phyloP scores from a whole-genome alignment of 2,329 filamentous ascomycete genomes.

The Daldinia sp. region DNA sequence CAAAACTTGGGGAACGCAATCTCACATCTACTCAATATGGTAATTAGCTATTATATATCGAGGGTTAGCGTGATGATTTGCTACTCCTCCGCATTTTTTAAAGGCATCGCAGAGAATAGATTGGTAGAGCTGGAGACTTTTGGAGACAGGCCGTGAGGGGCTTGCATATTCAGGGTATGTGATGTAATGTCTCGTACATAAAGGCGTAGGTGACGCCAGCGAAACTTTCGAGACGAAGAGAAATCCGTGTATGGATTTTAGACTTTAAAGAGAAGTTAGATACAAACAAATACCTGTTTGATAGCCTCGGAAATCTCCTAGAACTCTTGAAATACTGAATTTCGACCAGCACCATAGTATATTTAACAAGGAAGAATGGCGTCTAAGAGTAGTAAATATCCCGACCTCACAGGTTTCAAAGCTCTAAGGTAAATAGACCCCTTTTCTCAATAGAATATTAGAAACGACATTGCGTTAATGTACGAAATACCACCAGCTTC shows the following conservation, averaged over 20 bases:
- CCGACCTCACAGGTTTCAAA: slow-evolving; percentile 49
- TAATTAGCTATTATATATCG: neutral
- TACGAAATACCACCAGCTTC: slow-evolving; percentile 62
- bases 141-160: slow-evolving; percentile 28
- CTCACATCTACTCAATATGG: slow-evolving; percentile 16
- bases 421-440: slow-evolving; percentile 44
- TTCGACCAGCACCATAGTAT: neutral
- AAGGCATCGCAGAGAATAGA: neutral
- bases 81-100: neutral
- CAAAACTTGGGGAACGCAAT: slow-evolving; percentile 10
- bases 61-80: slow-evolving; percentile 10
- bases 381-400: slow-evolving; percentile 42
- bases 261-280: neutral
- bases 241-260: neutral
- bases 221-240: slow-evolving; percentile 1
- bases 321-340: neutral
- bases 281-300: neutral
- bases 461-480: neutral
- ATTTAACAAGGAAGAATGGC: slow-evolving; percentile 43
- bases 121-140: neutral
- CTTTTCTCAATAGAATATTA: too few relatives aligned
- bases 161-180: neutral
- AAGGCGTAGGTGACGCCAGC: slow-evolving; percentile 28
- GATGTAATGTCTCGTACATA: slow-evolving; percentile 35
- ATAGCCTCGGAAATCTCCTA: neutral